Evolutionary conservation across 2,329 filamentous ascomycete genomes (phyloP), one percentile per base, ranked within the genome.

Genomic region (Pseudocercospora fijiensis): DNA sequence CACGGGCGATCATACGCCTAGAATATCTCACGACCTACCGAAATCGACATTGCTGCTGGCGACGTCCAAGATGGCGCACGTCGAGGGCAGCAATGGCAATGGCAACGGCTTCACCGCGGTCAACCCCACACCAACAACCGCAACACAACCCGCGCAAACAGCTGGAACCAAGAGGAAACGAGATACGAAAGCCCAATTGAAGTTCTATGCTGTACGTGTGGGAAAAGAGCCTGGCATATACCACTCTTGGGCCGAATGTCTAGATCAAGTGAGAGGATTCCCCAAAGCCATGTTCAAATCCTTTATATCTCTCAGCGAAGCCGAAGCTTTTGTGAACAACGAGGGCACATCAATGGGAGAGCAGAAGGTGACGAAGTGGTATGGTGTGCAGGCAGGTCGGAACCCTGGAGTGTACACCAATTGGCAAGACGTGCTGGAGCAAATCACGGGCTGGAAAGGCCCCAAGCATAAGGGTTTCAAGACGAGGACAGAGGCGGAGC

Each of bases 261-360:
- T 87, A 66, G 79, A 79, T 28, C 86, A 89, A 73, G 83, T 88
- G 53, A 84, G 80, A 57, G 87, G 86, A 22, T 86, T 82, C 71
- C 72, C 73, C 84, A 87, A 75, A 72, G 78, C 69, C 73, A 76
- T 65, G 63, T 77, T 90, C 81, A 94, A 95, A 79, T 91, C 90
- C 1, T 97, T 96, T 74, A 79, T 83, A 9, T 86, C 84, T 0
- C 80, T 84, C 63, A 84, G 88, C 66, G 92, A 96, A 64, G 94
- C 94, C n/a, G 85, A 90, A 71, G 86, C 86, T 1, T 97, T 91
- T 74, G 18, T 91, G 26, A 90, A 90, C 53, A 84, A 83, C 68
- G 83, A 84, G 62, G 66, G 68, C 13, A 62, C 58, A 20, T 62
- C 58, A 9, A 58, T 51, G 7, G 37, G 37, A 41, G 67, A 62